These are phyloP conservation scores for Carex parvula DNA, from an alignment of 176 grass and related monocot species.

Conservation along the genomic window DNA sequence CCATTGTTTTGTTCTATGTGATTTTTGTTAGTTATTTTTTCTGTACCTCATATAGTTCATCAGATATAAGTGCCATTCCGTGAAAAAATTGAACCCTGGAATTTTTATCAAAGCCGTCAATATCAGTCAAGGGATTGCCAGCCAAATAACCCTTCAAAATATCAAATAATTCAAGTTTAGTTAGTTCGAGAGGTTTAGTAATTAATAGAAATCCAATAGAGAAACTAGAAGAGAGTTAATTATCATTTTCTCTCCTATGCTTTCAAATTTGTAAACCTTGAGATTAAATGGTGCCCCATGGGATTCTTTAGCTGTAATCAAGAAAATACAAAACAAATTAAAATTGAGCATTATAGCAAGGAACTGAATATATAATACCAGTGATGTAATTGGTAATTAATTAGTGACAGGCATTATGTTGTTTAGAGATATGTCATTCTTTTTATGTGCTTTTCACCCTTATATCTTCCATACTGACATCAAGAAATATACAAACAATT, in stretches of 20 bases:
- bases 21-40: neutral
- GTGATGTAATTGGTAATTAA: neutral
- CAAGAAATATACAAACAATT: neutral
- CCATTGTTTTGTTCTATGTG: neutral
- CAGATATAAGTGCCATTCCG: conserved; percentile 80
- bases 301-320: conserved; percentile 18
- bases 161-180: neutral
- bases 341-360: neutral
- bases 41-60: conserved; percentile 60
- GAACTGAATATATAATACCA: neutral
- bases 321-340: neutral
- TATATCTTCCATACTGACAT: neutral
- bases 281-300: conserved; percentile 31
- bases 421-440: neutral
- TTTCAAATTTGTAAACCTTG: conserved; percentile 23
- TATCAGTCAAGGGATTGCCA: conserved; percentile 45
- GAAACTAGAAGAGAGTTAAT: neutral
- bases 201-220: neutral
- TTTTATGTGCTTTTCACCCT: neutral
- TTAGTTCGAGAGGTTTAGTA: neutral
- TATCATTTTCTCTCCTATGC: neutral
- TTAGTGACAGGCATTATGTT: too few relatives aligned
- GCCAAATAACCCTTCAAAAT: conserved; percentile 50
- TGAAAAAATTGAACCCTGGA: conserved; percentile 57
- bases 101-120: conserved; percentile 30